Conservation (phyloP, 2,329 filamentous ascomycete species). For the Xylariaceae sp. region DNA sequence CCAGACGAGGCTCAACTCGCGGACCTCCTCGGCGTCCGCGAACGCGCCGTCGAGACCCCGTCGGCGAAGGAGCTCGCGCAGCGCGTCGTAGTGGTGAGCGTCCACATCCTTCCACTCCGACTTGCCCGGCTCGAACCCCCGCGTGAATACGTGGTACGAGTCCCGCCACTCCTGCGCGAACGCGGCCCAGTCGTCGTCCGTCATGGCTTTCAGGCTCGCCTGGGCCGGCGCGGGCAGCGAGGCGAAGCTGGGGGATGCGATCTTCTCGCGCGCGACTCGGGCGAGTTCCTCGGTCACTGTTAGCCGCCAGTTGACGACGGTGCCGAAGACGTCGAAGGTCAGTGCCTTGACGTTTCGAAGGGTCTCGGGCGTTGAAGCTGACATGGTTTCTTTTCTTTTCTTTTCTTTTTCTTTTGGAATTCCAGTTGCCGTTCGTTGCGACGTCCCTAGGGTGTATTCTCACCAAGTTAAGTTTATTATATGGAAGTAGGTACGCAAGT, state of each 20-base stretch:
- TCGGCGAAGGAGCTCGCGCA: conserved; percentile 58
- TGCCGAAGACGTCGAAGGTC: conserved; percentile 79
- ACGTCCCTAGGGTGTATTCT: not conserved
- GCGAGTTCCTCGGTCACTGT: conserved; percentile 64
- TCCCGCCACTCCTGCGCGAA: conserved; percentile 74
- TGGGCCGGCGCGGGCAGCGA: conserved; percentile 51
- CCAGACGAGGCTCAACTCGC: conserved; percentile 69
- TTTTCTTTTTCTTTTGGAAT: no score
- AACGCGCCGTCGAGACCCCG: conserved; percentile 64
- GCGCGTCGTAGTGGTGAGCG: conserved; percentile 67
- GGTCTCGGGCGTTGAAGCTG: conserved; percentile 16
- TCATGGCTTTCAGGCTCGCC: conserved; percentile 53
- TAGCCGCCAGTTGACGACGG: conserved; percentile 76
- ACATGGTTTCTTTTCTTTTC: conserved; percentile 11
- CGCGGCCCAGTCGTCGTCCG: conserved; percentile 59
- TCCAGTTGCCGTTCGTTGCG: not conserved
- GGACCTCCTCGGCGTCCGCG: conserved; percentile 62
- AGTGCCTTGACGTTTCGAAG: conserved; percentile 55
- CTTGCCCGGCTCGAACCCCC: conserved; percentile 49
- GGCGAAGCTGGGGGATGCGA: conserved; percentile 48
- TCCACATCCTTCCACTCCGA: conserved; percentile 70
- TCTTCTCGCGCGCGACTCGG: conserved; percentile 51
- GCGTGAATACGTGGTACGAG: conserved; percentile 65
- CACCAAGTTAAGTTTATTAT: not conserved
- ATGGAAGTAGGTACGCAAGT: no score